Evolutionary conservation across 805 yeast species (phyloP).

Genomic region (Nakazawaea populi): DNA sequence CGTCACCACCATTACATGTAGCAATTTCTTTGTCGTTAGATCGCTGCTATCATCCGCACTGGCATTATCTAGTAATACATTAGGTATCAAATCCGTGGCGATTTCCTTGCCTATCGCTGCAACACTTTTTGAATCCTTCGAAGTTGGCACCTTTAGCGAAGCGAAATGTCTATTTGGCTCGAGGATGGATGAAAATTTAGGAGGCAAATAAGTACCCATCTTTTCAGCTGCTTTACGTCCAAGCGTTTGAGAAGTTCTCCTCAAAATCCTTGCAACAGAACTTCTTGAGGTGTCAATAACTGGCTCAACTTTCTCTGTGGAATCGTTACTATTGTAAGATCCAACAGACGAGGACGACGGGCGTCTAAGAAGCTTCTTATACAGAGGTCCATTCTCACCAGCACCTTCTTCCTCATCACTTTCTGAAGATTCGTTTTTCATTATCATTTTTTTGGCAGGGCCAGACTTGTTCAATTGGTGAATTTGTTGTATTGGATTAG

Average conservation of each 20-base stretch:
- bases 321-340: constrained; percentile 21
- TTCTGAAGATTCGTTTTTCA: constrained; percentile 7
- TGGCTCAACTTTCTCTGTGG: constrained; percentile 42
- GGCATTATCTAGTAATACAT: constrained; percentile 15
- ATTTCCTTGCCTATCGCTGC: constrained; percentile 39
- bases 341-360: constrained; percentile 17
- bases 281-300: constrained; percentile 64
- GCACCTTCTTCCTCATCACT: constrained; percentile 17
- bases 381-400: not conserved
- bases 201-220: constrained; percentile 85
- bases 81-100: constrained; percentile 18
- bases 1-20: constrained; percentile 73
- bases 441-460: not conserved
- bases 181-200: constrained; percentile 75
- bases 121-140: constrained; percentile 38
- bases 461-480: constrained; percentile 13
- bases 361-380: constrained; percentile 1
- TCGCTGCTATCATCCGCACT: constrained; percentile 15
- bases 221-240: constrained; percentile 82
- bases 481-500: constrained; percentile 16
- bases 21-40: constrained; percentile 18
- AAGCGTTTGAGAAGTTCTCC: constrained; percentile 71
- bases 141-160: constrained; percentile 44
- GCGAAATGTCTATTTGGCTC: constrained; percentile 96
- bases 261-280: constrained; percentile 67